These are phyloP conservation scores for Thelephora ganbajun DNA, from an alignment of 768 basidiomycete species.

Conservation along the genomic window DNA sequence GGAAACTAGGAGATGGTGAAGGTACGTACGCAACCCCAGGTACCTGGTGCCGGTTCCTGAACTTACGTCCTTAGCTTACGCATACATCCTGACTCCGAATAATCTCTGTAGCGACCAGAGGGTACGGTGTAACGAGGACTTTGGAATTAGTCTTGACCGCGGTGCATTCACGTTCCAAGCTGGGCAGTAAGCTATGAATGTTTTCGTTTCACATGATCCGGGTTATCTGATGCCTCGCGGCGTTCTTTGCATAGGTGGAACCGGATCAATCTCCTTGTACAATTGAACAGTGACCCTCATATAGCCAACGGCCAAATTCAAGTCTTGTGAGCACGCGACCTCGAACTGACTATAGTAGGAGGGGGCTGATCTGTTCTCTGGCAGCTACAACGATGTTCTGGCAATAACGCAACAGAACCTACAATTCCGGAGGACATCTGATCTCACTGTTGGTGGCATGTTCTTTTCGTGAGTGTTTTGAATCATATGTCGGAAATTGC, in stretches of 20 bases:
- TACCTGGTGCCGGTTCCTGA: background rate
- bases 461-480: conserved; percentile 54
- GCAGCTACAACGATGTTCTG: conserved; percentile 55
- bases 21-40: conserved; percentile 25
- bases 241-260: conserved; percentile 38
- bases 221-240: background rate
- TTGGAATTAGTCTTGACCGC: conserved; percentile 62
- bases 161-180: conserved; percentile 47
- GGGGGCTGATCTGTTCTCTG: background rate
- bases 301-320: conserved; percentile 63
- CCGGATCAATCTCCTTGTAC: conserved; percentile 59
- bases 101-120: conserved; percentile 38
- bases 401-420: conserved; percentile 47
- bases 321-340: conserved; percentile 39
- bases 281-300: conserved; percentile 54
- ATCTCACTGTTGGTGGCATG: conserved; percentile 48
- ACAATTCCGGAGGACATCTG: conserved; percentile 42
- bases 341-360: background rate
- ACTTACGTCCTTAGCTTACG: conserved; percentile 41
- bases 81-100: conserved; percentile 59
- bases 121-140: conserved; percentile 58
- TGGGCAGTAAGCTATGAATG: conserved; percentile 39
- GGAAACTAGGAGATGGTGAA: conserved; percentile 49
- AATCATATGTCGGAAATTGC: background rate
- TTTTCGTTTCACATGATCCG: background rate